Base-by-base conservation (phyloP, 345 rosid species). In the Physaria fendleri region DNA sequence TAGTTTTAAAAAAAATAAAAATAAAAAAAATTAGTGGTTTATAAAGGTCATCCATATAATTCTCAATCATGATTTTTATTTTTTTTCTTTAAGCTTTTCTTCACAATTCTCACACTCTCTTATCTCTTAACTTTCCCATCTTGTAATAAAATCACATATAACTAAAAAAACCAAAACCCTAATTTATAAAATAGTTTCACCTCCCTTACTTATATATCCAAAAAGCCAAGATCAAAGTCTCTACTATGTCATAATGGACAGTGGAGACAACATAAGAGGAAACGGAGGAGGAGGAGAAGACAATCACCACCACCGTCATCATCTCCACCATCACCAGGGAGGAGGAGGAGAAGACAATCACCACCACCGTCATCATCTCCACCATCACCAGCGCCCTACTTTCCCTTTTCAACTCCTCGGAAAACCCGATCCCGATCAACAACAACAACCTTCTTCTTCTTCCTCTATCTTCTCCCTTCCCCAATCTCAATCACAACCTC, bases 331-430 rank as follows among this genome's bases (percentile, higher is more conserved):
- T n/a, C n/a, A n/a, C n/a, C n/a, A n/a, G n/a, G n/a, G n/a, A n/a
- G n/a, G n/a, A n/a, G n/a, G n/a, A n/a, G n/a, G n/a, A n/a, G n/a
- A n/a, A n/a, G n/a, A n/a, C n/a, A n/a, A n/a, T n/a, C n/a, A n/a
- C n/a, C n/a, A n/a, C n/a, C 80, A 82, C 72, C 82, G 78, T 41
- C 84, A 74, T 74, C 88, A 73, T 62, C 81, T 60, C 29, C 83
- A 62, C 28, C 80, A 73, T 27, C 76, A 78, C 74, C 80, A 71
- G 59, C 83, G 87, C 30, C 82, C 77, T 11, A 78, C 67, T 71
- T 85, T 91, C 64, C 96, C 98, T 39, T 83, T 83, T 45, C 89
- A 91, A 48, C 71, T 91, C 51, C 87, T 91, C 17, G 98, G 88
- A 48, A 91, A 88, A 76, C 85, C 71, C 62, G 90, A 88, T 16